These are phyloP conservation scores for Bassia scoparia DNA, from an alignment of 148 eudicot species.

Conservation along the genomic window DNA sequence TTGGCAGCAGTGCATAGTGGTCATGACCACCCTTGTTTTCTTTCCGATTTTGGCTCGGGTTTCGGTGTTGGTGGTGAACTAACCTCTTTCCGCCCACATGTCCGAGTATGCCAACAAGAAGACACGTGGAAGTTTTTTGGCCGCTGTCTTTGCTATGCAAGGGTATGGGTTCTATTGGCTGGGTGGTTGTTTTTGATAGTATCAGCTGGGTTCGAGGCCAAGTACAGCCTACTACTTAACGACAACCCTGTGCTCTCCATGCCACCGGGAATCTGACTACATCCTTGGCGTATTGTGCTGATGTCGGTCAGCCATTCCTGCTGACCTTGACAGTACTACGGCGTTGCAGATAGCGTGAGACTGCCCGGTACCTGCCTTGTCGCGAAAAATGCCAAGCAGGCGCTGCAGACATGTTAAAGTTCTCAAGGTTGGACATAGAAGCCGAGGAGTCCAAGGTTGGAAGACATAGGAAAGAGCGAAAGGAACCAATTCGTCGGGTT, in stretches of 20 bases:
- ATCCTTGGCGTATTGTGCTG: no score
- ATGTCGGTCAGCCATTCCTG: not conserved
- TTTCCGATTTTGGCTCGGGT: no score
- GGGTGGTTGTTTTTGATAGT: no score
- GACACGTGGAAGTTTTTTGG: not conserved
- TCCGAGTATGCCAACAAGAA: no score
- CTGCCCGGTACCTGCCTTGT: constrained; percentile 17
- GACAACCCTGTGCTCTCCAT: not conserved
- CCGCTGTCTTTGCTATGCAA: constrained; percentile 22
- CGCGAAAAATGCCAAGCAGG: constrained; percentile 16
- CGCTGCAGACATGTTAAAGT: constrained; percentile 24
- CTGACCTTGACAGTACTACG: constrained; percentile 14
- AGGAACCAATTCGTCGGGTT: constrained; percentile 8
- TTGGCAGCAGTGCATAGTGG: constrained; percentile 32
- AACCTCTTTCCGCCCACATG: constrained; percentile 51
- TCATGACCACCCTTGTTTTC: no score
- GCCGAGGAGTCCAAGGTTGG: constrained; percentile 1
- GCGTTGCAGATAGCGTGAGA: constrained; percentile 17
- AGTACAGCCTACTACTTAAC: not conserved
- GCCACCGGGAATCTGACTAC: no score
- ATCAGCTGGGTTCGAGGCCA: constrained; percentile 8
- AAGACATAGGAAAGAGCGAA: not conserved
- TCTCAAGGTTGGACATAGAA: constrained; percentile 7
- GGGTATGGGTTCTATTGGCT: constrained; percentile 15
- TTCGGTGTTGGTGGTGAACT: no score